Percentiles rank a stretch among this genome's conserved stretches.
These are phyloP conservation scores for Globisporangium cylindrosporum DNA, from an alignment of 352 stramenopile species.

Conservation along the genomic window DNA sequence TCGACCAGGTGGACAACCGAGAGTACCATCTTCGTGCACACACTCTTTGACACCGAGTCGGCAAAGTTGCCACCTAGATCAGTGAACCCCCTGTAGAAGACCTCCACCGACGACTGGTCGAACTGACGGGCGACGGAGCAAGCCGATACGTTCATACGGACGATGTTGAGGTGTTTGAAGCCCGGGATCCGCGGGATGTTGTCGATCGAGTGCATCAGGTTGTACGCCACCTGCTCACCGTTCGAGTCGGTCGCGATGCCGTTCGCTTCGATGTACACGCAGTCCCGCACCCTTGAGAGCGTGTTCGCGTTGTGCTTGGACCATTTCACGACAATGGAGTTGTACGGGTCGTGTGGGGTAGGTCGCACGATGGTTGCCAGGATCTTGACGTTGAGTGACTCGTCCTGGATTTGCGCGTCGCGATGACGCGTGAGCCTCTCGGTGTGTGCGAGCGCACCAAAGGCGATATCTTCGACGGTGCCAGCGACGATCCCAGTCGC, in stretches of 20 bases:
- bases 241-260: background rate
- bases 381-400: background rate
- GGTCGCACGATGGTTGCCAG: constrained; percentile 29
- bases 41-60: too few species aligned
- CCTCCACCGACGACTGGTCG: constrained; percentile 10
- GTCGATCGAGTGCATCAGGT: constrained; percentile 8
- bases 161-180: constrained; percentile 27
- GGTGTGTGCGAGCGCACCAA: background rate
- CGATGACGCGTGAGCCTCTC: background rate
- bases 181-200: constrained; percentile 9
- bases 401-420: background rate
- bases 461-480: background rate
- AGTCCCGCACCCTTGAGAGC: constrained; percentile 31
- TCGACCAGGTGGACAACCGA: constrained; percentile 8
- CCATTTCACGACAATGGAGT: constrained; percentile 45
- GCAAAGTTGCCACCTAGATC: background rate
- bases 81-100: constrained; percentile 4
- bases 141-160: constrained; percentile 21
- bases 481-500: background rate
- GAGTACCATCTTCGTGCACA: background rate
- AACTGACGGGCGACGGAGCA: constrained; percentile 9
- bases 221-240: background rate
- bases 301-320: constrained; percentile 21
- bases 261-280: constrained; percentile 33
- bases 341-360: constrained; percentile 32